A percentile compares a stretch with the other conserved stretches of the same genome.
Evolutionary conservation across 139 green algal species (phyloP).

Genomic region (Closterium sp.): DNA sequence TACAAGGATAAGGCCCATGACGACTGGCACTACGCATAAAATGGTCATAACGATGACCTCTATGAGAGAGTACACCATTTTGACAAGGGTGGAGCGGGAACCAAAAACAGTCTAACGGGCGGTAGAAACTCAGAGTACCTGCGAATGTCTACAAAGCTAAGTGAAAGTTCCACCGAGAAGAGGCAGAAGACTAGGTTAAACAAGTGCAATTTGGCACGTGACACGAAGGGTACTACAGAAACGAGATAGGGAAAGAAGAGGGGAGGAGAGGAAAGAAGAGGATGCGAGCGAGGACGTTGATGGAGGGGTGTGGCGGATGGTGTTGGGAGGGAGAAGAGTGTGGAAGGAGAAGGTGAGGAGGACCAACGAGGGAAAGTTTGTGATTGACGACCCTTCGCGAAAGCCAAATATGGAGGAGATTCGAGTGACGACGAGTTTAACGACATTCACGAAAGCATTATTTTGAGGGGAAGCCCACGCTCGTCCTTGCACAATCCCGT

Average conservation of each 20-base stretch:
- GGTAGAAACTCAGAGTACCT: neutral
- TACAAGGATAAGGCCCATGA: constrained; percentile 34
- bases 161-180: too few relatives aligned
- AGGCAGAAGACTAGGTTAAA: neutral
- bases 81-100: neutral
- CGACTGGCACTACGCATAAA: constrained; percentile 34
- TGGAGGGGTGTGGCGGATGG: neutral
- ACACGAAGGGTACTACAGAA: neutral
- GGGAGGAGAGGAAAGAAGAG: neutral
- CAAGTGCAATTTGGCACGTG: neutral
- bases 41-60: constrained; percentile 30
- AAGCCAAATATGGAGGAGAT: neutral
- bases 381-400: neutral
- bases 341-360: neutral
- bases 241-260: neutral
- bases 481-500: neutral
- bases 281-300: neutral
- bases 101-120: neutral
- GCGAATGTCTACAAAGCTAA: neutral
- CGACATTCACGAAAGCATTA: neutral
- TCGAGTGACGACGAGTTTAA: neutral
- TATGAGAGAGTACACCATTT: neutral
- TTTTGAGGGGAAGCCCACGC: neutral
- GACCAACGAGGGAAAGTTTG: neutral
- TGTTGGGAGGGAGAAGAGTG: too few relatives aligned